Conservation (phyloP, 2,329 filamentous ascomycete genomes). For the Scedosporium aurantiacum region DNA sequence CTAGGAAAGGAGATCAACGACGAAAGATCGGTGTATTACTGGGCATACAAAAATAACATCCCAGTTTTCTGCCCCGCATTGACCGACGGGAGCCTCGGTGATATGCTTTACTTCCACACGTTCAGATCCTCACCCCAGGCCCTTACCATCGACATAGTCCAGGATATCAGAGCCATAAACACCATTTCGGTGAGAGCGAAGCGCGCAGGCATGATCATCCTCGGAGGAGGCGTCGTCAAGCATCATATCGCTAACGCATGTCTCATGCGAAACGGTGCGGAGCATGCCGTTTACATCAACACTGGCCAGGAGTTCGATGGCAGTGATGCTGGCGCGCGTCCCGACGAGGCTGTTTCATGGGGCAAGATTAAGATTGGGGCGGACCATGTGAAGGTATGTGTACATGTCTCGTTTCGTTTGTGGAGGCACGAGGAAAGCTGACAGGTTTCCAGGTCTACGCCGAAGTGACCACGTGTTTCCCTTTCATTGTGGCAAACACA, state of each 20-base stretch:
- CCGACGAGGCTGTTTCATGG: slow-evolving; percentile 96
- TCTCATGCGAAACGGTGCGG: slow-evolving; percentile 93
- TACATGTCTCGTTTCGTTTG: background rate
- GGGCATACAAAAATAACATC: slow-evolving; percentile 94
- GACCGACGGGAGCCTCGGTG: slow-evolving; percentile 87
- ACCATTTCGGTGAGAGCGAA: slow-evolving; percentile 81
- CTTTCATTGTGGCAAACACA: slow-evolving; percentile 55
- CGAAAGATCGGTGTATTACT: slow-evolving; percentile 86
- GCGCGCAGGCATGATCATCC: slow-evolving; percentile 85
- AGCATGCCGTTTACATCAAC: slow-evolving; percentile 95
- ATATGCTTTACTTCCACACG: slow-evolving; percentile 98
- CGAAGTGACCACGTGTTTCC: slow-evolving; percentile 54
- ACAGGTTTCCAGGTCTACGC: slow-evolving; percentile 40
- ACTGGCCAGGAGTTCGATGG: slow-evolving; percentile 96
- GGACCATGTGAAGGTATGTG: slow-evolving; percentile 72
- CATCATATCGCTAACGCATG: slow-evolving; percentile 98
- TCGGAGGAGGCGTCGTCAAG: slow-evolving; percentile 92
- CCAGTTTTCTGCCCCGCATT: slow-evolving; percentile 94
- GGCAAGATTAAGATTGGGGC: slow-evolving; percentile 91
- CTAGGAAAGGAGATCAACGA: slow-evolving; percentile 92
- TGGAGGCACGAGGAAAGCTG: too few relatives aligned
- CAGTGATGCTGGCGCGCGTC: slow-evolving; percentile 86
- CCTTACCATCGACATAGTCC: slow-evolving; percentile 80
- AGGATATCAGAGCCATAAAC: slow-evolving; percentile 89
- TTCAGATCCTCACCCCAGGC: slow-evolving; percentile 78